These are phyloP conservation scores for Spergularia azorica DNA, from an alignment of 179 eudicot species.

Conservation along the genomic window DNA sequence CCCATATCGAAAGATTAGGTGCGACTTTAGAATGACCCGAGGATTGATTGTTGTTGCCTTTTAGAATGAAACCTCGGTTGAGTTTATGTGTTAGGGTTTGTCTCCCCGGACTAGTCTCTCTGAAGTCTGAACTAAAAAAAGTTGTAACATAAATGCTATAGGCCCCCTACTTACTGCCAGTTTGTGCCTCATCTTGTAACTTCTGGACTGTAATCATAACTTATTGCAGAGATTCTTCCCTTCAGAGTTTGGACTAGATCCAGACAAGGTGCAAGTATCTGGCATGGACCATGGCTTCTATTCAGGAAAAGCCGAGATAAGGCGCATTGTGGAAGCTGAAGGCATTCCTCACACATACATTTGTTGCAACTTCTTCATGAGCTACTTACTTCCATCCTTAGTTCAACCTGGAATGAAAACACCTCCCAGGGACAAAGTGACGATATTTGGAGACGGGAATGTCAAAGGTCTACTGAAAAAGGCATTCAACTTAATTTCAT, in stretches of 20 bases:
- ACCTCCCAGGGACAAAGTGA: conserved; percentile 79
- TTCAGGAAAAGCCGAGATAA: conserved; percentile 64
- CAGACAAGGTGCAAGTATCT: conserved; percentile 60
- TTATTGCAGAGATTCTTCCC: conserved; percentile 76
- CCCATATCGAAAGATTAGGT: no score
- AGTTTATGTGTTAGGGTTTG: no score
- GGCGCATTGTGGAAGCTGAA: conserved; percentile 75
- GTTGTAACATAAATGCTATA: background rate
- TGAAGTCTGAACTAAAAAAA: no score
- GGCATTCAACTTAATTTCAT: background rate
- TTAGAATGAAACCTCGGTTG: no score
- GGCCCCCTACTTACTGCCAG: background rate
- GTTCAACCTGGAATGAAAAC: conserved; percentile 72
- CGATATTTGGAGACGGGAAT: conserved; percentile 72
- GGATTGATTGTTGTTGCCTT: no score
- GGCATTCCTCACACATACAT: conserved; percentile 78
- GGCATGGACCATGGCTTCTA: conserved; percentile 61
- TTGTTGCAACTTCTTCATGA: conserved; percentile 73
- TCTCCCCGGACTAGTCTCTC: no score
- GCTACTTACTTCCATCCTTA: conserved; percentile 78
- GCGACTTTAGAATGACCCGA: no score
- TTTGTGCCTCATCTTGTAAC: background rate
- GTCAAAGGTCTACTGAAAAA: conserved; percentile 55
- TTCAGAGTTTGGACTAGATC: conserved; percentile 84
- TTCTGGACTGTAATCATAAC: no score